Base-by-base conservation (phyloP, 495 filamentous ascomycete species). In the Amniculicola lignicola region DNA sequence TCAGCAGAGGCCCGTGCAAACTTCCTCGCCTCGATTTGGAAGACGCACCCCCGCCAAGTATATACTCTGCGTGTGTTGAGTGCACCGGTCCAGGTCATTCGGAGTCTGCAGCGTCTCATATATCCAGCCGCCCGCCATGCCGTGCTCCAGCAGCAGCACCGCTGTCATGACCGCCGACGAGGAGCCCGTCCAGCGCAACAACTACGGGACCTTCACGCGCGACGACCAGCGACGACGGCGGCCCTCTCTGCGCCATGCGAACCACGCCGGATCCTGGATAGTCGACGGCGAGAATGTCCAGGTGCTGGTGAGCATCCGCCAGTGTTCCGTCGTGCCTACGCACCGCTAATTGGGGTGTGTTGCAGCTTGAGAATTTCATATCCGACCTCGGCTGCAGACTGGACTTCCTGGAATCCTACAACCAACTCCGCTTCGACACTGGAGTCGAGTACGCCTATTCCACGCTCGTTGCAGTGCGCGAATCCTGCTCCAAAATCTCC, bases 351-450 rank as follows among this genome's bases (percentile, higher is more conserved):
- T 48, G 52, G 22, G 4, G 24, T 41, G 22, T 25, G 24, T 16
- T 15, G 28, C 29, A 57, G 59, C 53, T 53, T n/a, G 46, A 27
- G 18, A 57, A 54, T 27, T 95, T 97, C 71, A 79, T 99, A 19
- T 80, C 85, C 21, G 89, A 96, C 66, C 76, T 99, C 39, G 89
- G 94, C 69, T 79, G 85, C 62, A 81, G 90, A 40, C 73, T 97
- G 21, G 90, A 91, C 63, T 88, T 88, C 76, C 82, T 96, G 38
- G 94, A 97, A 71, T 80, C 82, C 57, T 96, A 93, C 56, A 86
- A 87, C 33, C 89, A 93, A 53, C 70, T 88, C 31, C 88, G 85
- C 36, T 75, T 96, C 52, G 93, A 97, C 67, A 73, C 86, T 18
- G 85, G 88, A 51, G 82, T 97, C 44, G 81, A 82, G 29, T 79